A percentile compares a stretch with the other conserved stretches of the same genome.
These are phyloP conservation scores for Magnolia sinica DNA, from an alignment of 164 flowering plant species.

Conservation along the genomic window DNA sequence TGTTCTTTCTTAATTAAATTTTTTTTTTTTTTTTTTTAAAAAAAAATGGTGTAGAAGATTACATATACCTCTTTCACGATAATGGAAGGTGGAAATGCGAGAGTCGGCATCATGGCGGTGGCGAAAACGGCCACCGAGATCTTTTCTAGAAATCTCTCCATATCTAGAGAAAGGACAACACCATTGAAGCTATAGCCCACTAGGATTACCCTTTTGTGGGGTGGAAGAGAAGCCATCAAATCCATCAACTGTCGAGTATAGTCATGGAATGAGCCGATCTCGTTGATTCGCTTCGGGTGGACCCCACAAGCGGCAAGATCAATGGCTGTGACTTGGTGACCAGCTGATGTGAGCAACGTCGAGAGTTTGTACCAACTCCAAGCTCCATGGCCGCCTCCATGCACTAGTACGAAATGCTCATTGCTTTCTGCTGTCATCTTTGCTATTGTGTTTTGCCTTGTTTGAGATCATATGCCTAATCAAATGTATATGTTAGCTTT, in stretches of 20 bases:
- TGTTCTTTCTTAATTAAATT: no score
- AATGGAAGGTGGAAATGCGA: conserved; percentile 9
- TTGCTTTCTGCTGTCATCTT: background rate
- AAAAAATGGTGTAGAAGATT: no score
- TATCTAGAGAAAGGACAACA: conserved; percentile 24
- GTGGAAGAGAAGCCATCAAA: conserved; percentile 18
- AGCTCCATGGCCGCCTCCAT: conserved; percentile 17
- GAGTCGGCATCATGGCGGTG: conserved; percentile 13
- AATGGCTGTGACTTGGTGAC: conserved; percentile 29
- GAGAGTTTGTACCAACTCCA: conserved; percentile 26
- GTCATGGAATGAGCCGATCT: conserved; percentile 20
- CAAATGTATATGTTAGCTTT: no score
- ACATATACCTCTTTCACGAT: conserved; percentile 14
- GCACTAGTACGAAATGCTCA: conserved; percentile 26
- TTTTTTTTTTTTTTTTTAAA: no score
- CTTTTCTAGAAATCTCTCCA: conserved; percentile 23
- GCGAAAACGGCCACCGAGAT: conserved; percentile 17
- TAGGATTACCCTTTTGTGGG: conserved; percentile 25
- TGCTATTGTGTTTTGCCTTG: no score
- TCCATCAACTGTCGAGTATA: conserved; percentile 23
- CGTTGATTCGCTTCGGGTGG: conserved; percentile 16
- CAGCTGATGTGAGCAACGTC: conserved; percentile 15
- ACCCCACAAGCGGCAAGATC: conserved; percentile 32
- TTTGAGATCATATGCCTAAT: no score
- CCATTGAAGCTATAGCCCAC: conserved; percentile 48